Base-by-base conservation (phyloP, 495 filamentous ascomycete genomes). In the Talaromyces stipitatus region DNA sequence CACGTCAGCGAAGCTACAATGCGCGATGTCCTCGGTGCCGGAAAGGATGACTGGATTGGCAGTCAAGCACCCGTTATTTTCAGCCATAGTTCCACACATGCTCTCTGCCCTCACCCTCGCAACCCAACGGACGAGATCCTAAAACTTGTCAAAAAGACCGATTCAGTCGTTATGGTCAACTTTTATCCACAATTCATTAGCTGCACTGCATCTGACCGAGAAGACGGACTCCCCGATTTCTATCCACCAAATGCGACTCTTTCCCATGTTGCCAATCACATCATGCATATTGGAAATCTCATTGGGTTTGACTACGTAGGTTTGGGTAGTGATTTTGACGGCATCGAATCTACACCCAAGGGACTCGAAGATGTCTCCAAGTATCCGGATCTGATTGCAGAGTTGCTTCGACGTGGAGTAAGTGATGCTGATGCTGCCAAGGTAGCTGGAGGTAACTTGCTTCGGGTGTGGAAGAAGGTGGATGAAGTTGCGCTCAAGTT, bases 281-380 rank as follows among this genome's bases (percentile, higher is more conserved):
- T 87, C 51, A 54, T 78, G 11, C 69, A 86, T 58, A 78, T 86
- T 24, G 84, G 74, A 0, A 55, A 75, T 4, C 62, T 72, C 3
- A 77, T 80, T n/a, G 84, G 84, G 1, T 85, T 77, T 59, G 74
- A 81, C 41, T 72, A 84, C 66, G 78, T 87, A 43, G 84, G 84
- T 0, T 54, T 87, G 12, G 84, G 84, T 0, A 82, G 81, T 54
- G 84, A 87, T 62, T 87, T 82, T 65, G 82, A 85, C 61, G 84
- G 83, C 2, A 85, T 84, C 53, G 57, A 61, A 7, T 66, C 56
- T 4, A 69, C 72, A 0, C 76, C 80, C 0, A 62, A 58, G 12
- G 83, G 83, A 3, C 58, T 86, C 3, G 83, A 85, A 45, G 91
- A 96, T 70, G 91, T 97, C 26, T 85, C 84, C 50, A 90, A 87